phyloP scores from a whole-genome alignment of 176 grass and related monocot genomes.

The Phoenix roebelenii region DNA sequence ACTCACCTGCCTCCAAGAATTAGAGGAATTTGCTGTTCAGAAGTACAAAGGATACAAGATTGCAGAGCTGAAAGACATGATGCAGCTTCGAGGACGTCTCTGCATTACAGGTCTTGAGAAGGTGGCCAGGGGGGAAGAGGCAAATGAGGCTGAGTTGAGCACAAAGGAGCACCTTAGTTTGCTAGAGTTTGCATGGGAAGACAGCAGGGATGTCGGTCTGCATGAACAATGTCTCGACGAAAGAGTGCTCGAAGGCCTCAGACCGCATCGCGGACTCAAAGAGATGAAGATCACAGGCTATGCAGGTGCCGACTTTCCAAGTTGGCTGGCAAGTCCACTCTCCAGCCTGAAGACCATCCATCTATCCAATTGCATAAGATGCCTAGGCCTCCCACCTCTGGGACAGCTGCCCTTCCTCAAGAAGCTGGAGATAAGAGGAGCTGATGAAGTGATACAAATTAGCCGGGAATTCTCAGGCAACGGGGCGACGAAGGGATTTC shows the following conservation, averaged over 20 bases:
- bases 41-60: slow-evolving; percentile 50
- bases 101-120: slow-evolving; percentile 44
- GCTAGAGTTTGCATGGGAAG: too few relatives aligned
- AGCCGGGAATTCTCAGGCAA: neutral
- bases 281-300: slow-evolving; percentile 17
- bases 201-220: too few relatives aligned
- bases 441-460: slow-evolving; percentile 15
- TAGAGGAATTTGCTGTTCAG: slow-evolving; percentile 51
- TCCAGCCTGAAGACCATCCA: slow-evolving; percentile 8
- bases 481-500: neutral
- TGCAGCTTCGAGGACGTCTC: slow-evolving; percentile 32
- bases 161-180: slow-evolving; percentile 3
- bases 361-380: slow-evolving; percentile 9
- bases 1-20: slow-evolving; percentile 48
- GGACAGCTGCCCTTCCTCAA: slow-evolving; percentile 24
- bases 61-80: slow-evolving; percentile 46
- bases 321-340: slow-evolving; percentile 18
- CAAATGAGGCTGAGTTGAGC: slow-evolving; percentile 32
- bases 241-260: slow-evolving; percentile 21
- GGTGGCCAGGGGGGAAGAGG: slow-evolving; percentile 38
- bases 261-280: slow-evolving; percentile 17
- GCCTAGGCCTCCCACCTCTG: slow-evolving; percentile 17
- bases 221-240: neutral
- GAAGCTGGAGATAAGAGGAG: slow-evolving; percentile 13
- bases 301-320: neutral